phyloP scores from a whole-genome alignment of 805 yeast genomes.

The Millerozyma acaciae region DNA sequence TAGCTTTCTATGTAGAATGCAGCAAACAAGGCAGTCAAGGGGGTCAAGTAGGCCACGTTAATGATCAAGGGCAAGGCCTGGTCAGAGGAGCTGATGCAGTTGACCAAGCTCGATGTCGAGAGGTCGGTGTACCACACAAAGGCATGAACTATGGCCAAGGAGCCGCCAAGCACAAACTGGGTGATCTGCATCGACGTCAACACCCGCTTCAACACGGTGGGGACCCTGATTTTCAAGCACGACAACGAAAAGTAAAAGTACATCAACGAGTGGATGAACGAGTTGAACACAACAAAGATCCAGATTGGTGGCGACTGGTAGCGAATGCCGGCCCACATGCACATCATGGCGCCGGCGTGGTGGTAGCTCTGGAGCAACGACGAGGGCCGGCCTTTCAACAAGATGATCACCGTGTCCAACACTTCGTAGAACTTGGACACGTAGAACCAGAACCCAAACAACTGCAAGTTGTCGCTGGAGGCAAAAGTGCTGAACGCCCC shows the following conservation, averaged over 20 bases:
- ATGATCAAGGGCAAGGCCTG: constrained; percentile 60
- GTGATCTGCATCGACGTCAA: constrained; percentile 66
- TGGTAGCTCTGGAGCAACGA: constrained; percentile 69
- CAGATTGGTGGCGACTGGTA: constrained; percentile 72
- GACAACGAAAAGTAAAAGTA: constrained; percentile 64
- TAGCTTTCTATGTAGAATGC: constrained; percentile 63
- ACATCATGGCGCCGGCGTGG: constrained; percentile 76
- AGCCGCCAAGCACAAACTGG: constrained; percentile 67
- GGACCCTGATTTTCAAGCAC: constrained; percentile 56
- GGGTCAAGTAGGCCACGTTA: constrained; percentile 63
- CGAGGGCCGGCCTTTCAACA: constrained; percentile 64
- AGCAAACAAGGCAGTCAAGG: constrained; percentile 62
- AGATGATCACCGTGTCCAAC: constrained; percentile 61
- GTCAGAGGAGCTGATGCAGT: constrained; percentile 55
- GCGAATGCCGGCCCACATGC: constrained; percentile 77
- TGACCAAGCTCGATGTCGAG: constrained; percentile 27
- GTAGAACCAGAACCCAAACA: constrained; percentile 65
- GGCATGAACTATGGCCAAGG: constrained; percentile 60
- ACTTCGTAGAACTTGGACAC: constrained; percentile 70
- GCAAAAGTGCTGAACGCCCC: constrained; percentile 47
- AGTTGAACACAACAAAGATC: constrained; percentile 76
- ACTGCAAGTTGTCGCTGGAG: constrained; percentile 38
- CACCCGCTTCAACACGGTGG: constrained; percentile 50
- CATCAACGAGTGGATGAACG: constrained; percentile 75
- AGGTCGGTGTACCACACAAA: constrained; percentile 58